Evolutionary conservation across 2,329 filamentous ascomycete species (phyloP).

Genomic region (Microdochium nivale): DNA sequence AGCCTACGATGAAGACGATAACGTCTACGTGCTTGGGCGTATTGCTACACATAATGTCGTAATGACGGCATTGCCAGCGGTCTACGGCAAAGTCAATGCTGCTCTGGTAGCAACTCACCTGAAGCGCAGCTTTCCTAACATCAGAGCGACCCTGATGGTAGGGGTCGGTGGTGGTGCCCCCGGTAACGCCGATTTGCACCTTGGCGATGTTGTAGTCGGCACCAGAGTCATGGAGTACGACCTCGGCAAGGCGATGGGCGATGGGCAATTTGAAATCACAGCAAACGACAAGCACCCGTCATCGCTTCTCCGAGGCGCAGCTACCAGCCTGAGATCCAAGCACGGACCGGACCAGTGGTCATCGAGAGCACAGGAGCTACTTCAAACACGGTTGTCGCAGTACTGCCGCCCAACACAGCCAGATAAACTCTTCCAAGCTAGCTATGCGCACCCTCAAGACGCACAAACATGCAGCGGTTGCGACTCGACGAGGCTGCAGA

Average conservation of each 20-base stretch:
- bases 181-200: background rate
- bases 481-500: background rate
- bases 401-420: background rate
- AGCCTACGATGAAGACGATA: conserved; percentile 6
- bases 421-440: background rate
- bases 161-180: background rate
- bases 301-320: background rate
- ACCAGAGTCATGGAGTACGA: background rate
- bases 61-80: conserved; percentile 10
- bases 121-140: conserved; percentile 7
- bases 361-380: background rate
- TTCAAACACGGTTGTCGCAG: background rate
- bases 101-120: conserved; percentile 10
- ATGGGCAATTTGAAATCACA: conserved; percentile 1
- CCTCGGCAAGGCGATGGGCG: background rate
- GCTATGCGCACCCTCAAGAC: background rate
- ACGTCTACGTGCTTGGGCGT: conserved; percentile 12
- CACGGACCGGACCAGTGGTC: background rate
- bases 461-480: background rate
- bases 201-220: background rate
- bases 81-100: conserved; percentile 9
- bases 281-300: background rate
- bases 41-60: conserved; percentile 10
- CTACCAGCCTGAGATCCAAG: background rate
- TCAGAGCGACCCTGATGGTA: conserved; percentile 5